Evolutionary conservation across 495 filamentous ascomycete genomes (phyloP), one percentile per base, ranked within the genome.

Genomic region (Aspergillus ellipticus): DNA sequence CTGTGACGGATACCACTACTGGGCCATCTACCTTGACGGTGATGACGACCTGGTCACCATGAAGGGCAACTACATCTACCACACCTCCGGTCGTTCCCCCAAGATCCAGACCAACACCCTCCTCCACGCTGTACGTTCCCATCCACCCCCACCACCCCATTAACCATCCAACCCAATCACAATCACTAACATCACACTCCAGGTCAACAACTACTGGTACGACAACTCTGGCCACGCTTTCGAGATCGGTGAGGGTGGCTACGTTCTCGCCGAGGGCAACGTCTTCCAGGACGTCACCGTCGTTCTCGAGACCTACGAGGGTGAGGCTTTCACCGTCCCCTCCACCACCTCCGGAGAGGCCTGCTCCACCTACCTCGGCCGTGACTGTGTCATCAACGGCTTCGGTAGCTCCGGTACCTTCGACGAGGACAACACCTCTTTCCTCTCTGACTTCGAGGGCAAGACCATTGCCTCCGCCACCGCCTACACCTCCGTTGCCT

Each of bases 121-220:
- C 28, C 59, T 78, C 37, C 73, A 76, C 56, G 70, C 74, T 39
- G 69, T 70, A 53, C 20, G 59, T 50, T 11, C 29, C 24, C 7
- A 7, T 19, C 9, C 10, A 28, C 20, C 16, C 39, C 7, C 9
- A 45, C 17, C 6, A 22, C 9, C 3, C 9, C 19, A 15, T 28
- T 42, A 41, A 8, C 16, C 49, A 22, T 35, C 48, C 19, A 2
- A 19, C 7, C 26, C 20, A 4, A 15, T 48, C n/a, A 11, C n/a
- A n/a, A n/a, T n/a, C n/a, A n/a, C n/a, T n/a, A n/a, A n/a, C n/a
- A n/a, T n/a, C n/a, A n/a, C n/a, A n/a, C n/a, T n/a, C n/a, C 47
- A 72, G 68, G 79, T 82, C 59, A 85, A 84, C 76, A 85, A 84
- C 72, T 82, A 82, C 75, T 83, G 73, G 66, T 72, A 77, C 56